A percentile compares a stretch with the other conserved stretches of the same genome.
Conservation (phyloP, 2,329 filamentous ascomycete species). For the Pyrenochaeta sp. region DNA sequence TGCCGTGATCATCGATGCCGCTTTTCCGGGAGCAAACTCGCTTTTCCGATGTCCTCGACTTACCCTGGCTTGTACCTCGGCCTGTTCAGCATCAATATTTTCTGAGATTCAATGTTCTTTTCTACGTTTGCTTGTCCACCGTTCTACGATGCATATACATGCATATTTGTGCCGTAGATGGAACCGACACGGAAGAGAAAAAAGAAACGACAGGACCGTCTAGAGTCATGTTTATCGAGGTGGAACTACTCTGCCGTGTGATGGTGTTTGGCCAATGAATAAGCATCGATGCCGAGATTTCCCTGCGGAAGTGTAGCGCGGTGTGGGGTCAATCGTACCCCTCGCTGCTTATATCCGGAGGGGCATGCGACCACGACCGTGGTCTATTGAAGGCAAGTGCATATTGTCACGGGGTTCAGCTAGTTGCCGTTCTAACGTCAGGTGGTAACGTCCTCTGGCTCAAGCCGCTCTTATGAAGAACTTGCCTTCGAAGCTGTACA, state of each 20-base stretch:
- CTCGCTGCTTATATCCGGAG: constrained; percentile 6
- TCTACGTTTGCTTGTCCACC: neutral
- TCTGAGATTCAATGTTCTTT: neutral
- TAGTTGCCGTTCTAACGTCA: neutral
- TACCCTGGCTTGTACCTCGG: constrained; percentile 1
- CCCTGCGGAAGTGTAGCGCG: constrained; percentile 4
- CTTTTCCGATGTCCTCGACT: constrained; percentile 4
- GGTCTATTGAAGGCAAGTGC: too few relatives aligned
- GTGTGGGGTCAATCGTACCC: neutral
- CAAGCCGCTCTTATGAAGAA: too few relatives aligned
- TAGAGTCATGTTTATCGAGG: neutral
- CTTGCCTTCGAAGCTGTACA: too few relatives aligned
- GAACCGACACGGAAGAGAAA: neutral
- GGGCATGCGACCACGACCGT: neutral
- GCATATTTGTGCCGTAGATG: too few relatives aligned
- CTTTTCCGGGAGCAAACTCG: neutral
- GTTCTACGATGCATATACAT: neutral
- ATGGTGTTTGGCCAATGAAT: neutral
- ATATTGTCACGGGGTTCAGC: too few relatives aligned
- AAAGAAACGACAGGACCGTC: neutral
- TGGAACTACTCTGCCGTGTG: neutral
- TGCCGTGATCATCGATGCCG: neutral
- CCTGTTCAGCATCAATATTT: neutral
- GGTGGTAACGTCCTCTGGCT: neutral
- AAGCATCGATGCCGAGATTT: neutral